Conservation (phyloP, 345 rosid genomes). For the Rubroshorea leprosula region DNA sequence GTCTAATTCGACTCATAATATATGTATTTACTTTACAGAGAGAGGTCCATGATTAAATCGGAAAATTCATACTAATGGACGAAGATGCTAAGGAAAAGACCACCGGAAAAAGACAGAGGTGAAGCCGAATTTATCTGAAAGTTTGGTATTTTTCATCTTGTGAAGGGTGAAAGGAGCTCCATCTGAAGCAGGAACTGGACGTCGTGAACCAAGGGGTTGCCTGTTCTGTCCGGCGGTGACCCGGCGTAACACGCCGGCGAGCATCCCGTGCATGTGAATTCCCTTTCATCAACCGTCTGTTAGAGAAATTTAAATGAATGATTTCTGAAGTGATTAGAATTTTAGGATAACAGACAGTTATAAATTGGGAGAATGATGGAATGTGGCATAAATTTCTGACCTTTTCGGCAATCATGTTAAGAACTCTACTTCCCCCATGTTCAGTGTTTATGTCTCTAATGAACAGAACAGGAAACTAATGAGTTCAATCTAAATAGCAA, state of each 20-base stretch:
- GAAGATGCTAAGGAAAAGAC: not conserved
- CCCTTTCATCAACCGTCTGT: conserved; percentile 36
- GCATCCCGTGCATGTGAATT: conserved; percentile 34
- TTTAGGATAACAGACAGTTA: not conserved
- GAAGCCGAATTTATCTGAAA: conserved; percentile 36
- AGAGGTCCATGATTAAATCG: not conserved
- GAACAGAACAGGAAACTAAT: not conserved
- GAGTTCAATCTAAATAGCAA: no score
- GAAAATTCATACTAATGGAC: not conserved
- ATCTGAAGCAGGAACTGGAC: conserved; percentile 57
- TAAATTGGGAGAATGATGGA: not conserved
- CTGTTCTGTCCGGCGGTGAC: conserved; percentile 75
- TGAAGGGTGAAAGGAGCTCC: conserved; percentile 57
- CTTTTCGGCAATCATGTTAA: conserved; percentile 41
- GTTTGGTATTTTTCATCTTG: conserved; percentile 52
- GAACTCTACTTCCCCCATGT: conserved; percentile 32
- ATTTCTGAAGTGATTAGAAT: not conserved
- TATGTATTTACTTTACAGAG: not conserved
- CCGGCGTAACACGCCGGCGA: conserved; percentile 43
- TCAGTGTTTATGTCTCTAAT: conserved; percentile 42
- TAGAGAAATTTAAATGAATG: not conserved
- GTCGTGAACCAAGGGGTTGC: conserved; percentile 69
- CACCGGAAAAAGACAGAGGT: conserved; percentile 21
- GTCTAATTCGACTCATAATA: no score
- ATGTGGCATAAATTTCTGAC: conserved; percentile 20